Conservation (phyloP, 139 green algal species). For the Eudorina sp. region DNA sequence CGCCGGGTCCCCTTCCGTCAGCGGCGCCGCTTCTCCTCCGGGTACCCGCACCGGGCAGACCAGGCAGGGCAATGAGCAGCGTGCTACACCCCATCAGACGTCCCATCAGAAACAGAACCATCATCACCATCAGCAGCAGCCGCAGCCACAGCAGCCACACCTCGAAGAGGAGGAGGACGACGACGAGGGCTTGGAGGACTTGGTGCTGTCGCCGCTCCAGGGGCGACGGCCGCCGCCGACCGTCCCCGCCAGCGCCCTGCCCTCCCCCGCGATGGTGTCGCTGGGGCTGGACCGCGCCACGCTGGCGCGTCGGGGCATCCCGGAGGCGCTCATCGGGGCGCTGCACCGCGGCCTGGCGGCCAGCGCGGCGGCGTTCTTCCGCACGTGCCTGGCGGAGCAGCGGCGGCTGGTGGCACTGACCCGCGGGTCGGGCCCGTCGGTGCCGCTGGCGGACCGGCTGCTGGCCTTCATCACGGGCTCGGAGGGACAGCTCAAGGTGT, state of each 20-base stretch:
- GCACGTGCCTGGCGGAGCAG: conserved; percentile 27
- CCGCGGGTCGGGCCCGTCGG: not conserved
- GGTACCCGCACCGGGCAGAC: too few species aligned
- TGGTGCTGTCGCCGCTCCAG: not conserved
- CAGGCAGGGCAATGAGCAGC: too few species aligned
- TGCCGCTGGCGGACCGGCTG: conserved; percentile 45
- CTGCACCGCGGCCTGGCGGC: conserved; percentile 15
- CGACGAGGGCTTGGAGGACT: not conserved
- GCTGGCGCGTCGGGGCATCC: not conserved
- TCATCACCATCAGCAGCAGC: not conserved
- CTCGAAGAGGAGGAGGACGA: not conserved
- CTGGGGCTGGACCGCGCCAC: conserved; percentile 28
- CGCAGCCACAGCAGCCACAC: not conserved
- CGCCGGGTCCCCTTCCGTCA: too few species aligned
- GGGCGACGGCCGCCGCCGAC: not conserved
- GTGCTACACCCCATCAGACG: too few species aligned
- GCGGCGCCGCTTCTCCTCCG: too few species aligned
- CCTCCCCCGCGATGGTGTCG: not conserved
- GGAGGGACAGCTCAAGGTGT: conserved; percentile 19
- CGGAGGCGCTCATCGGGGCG: not conserved
- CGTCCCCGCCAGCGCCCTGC: too few species aligned
- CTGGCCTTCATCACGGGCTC: conserved; percentile 40
- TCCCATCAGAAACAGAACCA: not conserved
- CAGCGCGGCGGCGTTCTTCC: conserved; percentile 30
- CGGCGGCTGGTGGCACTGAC: conserved; percentile 38